Evolutionary conservation across 306 rosid genomes (phyloP), one percentile per base, ranked within the genome.

Genomic region (Dalbergia cultrata): DNA sequence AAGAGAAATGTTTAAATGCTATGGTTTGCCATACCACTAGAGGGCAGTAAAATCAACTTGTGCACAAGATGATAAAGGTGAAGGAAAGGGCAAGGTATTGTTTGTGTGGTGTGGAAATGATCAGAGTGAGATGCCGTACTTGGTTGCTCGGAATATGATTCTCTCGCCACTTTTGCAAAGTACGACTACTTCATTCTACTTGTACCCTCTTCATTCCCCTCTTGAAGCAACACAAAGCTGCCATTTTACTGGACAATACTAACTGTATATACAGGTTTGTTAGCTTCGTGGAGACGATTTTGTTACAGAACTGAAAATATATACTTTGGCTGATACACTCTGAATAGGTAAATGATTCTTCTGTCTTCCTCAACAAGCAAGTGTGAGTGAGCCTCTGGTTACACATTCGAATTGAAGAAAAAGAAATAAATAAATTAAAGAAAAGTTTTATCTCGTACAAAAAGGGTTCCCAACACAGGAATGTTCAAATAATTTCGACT

Each of bases 211-310:
- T 83, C 79, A 63, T 21, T 85, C 56, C 81, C 70, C 72, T 74
- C 79, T 85, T 77, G 77, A 90, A 90, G 92, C 94, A 91, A 92
- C 74, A 79, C 88, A 88, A 90, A 85, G 94, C 94, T 92, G 93
- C 90, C 85, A 86, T 63, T 83, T 33, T 87, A 91, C 82, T 34
- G 74, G 78, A 56, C 72, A 62, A 18, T 67, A 49, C 72, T 62
- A 75, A 74, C 67, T 61, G 18, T n/a, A 41, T 71, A 62, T 85
- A 35, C 7, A 37, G 77, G 89, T 87, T 26, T 26, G 31, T 26
- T 83, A 66, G 58, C 63, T 75, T 75, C 74, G 7, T 53, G 44
- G 64, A 69, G 16, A 54, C 72, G 61, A 60, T 78, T 79, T 75
- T 56, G 43, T 78, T 74, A 41, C 5, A 18, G 9, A 54, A 74